phyloP scores from a whole-genome alignment of 805 yeast genomes.

The Lachancea dasiensis region DNA sequence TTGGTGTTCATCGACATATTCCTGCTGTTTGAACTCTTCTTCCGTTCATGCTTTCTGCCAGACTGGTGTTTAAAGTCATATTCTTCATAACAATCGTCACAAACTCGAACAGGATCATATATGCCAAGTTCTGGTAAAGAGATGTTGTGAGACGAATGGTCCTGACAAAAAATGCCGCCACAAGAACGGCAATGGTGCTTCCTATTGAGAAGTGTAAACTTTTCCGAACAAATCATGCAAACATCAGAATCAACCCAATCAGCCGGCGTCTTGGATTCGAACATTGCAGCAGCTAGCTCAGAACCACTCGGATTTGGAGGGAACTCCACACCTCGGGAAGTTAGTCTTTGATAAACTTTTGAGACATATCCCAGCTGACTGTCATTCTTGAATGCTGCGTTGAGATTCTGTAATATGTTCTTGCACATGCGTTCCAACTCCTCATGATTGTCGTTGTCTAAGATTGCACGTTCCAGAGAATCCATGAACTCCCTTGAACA shows the following conservation, averaged over 20 bases:
- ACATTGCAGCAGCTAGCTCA: constrained; percentile 43
- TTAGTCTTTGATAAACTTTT: constrained; percentile 52
- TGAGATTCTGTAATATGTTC: constrained; percentile 70
- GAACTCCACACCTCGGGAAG: constrained; percentile 58
- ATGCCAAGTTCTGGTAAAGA: constrained; percentile 83
- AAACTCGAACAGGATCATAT: constrained; percentile 82
- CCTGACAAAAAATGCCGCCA: constrained; percentile 89
- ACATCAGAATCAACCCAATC: constrained; percentile 96
- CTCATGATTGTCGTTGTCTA: constrained; percentile 37
- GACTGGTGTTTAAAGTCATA: constrained; percentile 37
- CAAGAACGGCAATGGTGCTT: constrained; percentile 97
- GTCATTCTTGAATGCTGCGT: constrained; percentile 62
- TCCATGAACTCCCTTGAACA: constrained; percentile 84
- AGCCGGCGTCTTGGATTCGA: constrained; percentile 90
- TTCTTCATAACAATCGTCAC: constrained; percentile 80
- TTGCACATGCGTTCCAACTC: constrained; percentile 57
- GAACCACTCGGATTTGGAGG: constrained; percentile 37
- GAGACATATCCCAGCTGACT: constrained; percentile 60
- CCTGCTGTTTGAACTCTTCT: constrained; percentile 17
- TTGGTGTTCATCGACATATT: constrained; percentile 22
- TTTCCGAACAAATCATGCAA: constrained; percentile 86
- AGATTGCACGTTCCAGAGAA: constrained; percentile 48
- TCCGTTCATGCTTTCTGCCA: constrained; percentile 15
- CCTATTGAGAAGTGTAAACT: constrained; percentile 76
- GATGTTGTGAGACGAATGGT: constrained; percentile 68